A percentile compares a stretch with the other conserved stretches of the same genome.
phyloP scores from a whole-genome alignment of 192 early-diverging fungal species.

The Podila verticillata region DNA sequence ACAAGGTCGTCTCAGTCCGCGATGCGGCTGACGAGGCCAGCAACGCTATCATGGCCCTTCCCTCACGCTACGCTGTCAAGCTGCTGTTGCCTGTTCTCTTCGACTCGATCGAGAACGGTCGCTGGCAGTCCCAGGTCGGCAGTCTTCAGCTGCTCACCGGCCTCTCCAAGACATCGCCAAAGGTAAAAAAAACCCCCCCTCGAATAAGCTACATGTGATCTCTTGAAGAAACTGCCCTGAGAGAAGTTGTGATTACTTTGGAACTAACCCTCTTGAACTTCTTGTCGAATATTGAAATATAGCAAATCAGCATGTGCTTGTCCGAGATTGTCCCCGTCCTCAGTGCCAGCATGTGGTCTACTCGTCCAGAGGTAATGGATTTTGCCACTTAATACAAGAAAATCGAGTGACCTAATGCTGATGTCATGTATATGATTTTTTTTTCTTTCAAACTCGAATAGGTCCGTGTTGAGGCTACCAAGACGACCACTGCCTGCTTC shows the following conservation, averaged over 20 bases:
- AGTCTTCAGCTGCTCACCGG: constrained; percentile 52
- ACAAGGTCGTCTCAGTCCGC: constrained; percentile 57
- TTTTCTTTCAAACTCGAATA: not conserved
- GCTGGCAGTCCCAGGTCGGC: constrained; percentile 75
- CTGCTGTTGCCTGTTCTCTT: constrained; percentile 72
- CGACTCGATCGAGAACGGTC: constrained; percentile 75
- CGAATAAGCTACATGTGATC: not conserved
- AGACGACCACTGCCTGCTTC: constrained; percentile 71
- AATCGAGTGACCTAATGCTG: not conserved
- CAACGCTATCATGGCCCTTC: constrained; percentile 51
- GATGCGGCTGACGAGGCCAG: constrained; percentile 54
- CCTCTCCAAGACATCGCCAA: constrained; percentile 58
- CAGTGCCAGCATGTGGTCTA: constrained; percentile 84
- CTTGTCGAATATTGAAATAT: not conserved
- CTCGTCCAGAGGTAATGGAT: constrained; percentile 72
- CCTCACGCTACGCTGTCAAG: constrained; percentile 56
- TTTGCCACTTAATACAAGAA: not conserved
- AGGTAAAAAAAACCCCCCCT: constrained; percentile 8
- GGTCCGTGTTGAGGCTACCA: constrained; percentile 63
- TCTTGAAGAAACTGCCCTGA: no score
- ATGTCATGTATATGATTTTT: not conserved
- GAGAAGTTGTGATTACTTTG: not conserved
- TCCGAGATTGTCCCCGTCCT: constrained; percentile 75
- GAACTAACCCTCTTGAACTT: not conserved
- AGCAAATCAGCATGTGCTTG: constrained; percentile 59